Base-by-base conservation (phyloP, 208 protist genomes). In the Acanthamoeba divionensis region DNA sequence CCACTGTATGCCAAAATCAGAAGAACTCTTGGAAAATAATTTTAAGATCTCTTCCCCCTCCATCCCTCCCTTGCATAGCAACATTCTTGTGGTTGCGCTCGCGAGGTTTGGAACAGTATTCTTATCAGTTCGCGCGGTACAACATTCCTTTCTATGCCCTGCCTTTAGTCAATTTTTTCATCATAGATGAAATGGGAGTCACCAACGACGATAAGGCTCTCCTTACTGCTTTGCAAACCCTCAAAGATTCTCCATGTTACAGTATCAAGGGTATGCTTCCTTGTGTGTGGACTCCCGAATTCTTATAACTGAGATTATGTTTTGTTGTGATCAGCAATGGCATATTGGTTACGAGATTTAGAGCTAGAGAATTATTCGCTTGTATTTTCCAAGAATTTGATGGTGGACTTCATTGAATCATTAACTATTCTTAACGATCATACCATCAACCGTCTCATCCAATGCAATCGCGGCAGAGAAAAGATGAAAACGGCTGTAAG, bases 121-220 rank as follows among this genome's bases (percentile, higher is more conserved):
- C 83, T 54, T 82, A 85, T 44, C 83, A 90, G 47, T 90, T 90
- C 33, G 83, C 83, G 3, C 12, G 69, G 79, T 90, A 90, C 24
- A 12, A 90, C 24, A 45, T 90, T 29, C 83, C 83, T 4, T 90
- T 90, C 41, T 90, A 90, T 26, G 83, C 83, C 7, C 65, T 90
- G 31, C 83, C 83, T 12, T 54, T 90, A 8, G 83, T 90, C 48
- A 90, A 90, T n/a, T 90, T 90, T 44, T 90, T 90, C 63, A 90
- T 90, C 83, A 90, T 90, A 26, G 83, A 90, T 45, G 83, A 90
- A 36, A 90, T 90, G 83, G 83, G 83, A 2, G 83, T 90, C 26
- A 90, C 83, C 5, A 75, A 90, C 50, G 38, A 90, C 9, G 83
- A 90, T 54, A 75, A 90, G 38, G 83, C 5, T 3, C 65, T 90